These are phyloP conservation scores for Spergularia azorica DNA, from an alignment of 179 eudicot genomes.

Conservation along the genomic window DNA sequence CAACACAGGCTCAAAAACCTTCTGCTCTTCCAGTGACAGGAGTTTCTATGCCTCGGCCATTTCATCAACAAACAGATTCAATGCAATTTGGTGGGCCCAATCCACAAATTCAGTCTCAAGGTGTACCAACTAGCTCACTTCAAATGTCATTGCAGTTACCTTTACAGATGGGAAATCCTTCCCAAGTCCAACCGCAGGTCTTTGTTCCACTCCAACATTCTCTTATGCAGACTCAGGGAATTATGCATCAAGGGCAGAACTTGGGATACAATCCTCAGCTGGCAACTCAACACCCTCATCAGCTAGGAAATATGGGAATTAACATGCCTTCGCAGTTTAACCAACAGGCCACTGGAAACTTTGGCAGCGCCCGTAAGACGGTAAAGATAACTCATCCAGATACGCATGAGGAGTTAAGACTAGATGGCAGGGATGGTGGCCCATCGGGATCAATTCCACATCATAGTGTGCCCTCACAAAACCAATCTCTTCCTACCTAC, in stretches of 20 bases:
- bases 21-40: constrained; percentile 57
- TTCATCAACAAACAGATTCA: constrained; percentile 58
- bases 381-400: constrained; percentile 95
- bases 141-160: constrained; percentile 66
- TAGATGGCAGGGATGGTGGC: constrained; percentile 57
- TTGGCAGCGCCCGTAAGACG: constrained; percentile 50
- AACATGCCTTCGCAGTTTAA: constrained; percentile 52
- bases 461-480: constrained; percentile 49
- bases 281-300: constrained; percentile 60
- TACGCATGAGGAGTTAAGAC: constrained; percentile 87
- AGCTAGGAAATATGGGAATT: constrained; percentile 67
- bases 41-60: constrained; percentile 53
- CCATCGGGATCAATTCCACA: constrained; percentile 52
- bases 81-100: constrained; percentile 71
- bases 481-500: constrained; percentile 53
- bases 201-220: constrained; percentile 66
- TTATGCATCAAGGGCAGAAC: constrained; percentile 82
- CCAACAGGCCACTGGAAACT: constrained; percentile 61
- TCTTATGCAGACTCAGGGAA: constrained; percentile 68
- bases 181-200: constrained; percentile 64
- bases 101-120: constrained; percentile 73
- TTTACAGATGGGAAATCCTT: constrained; percentile 58
- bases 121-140: constrained; percentile 54
- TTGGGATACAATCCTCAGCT: constrained; percentile 58
- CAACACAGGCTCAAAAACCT: constrained; percentile 60